A percentile compares a stretch with the other conserved stretches of the same genome.
Evolutionary conservation across 805 yeast genomes (phyloP).

Genomic region (Starmerella apicola): DNA sequence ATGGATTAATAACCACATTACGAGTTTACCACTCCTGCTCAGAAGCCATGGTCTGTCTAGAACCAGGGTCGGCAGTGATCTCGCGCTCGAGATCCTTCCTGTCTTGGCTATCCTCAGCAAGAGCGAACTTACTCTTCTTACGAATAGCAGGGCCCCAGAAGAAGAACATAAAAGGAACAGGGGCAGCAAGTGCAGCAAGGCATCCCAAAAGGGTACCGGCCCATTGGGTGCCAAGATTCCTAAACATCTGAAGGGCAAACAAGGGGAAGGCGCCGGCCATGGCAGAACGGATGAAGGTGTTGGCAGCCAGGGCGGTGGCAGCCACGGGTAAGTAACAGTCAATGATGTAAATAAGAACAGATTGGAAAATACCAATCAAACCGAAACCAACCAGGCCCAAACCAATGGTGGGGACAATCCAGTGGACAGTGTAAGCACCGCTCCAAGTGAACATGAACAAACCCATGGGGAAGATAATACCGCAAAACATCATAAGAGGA

Average conservation of each 20-base stretch:
- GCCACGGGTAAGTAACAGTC: conserved; percentile 47
- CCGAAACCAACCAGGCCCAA: conserved; percentile 43
- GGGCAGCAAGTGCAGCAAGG: conserved; percentile 36
- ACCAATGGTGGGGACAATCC: conserved; percentile 49
- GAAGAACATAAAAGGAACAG: conserved; percentile 46
- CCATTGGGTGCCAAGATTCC: conserved; percentile 40
- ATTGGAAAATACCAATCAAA: conserved; percentile 44
- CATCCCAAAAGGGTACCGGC: conserved; percentile 45
- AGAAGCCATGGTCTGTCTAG: conserved; percentile 2
- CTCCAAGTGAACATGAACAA: conserved; percentile 83
- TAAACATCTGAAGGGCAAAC: conserved; percentile 43
- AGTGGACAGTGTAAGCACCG: conserved; percentile 62
- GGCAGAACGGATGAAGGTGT: conserved; percentile 45
- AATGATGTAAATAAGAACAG: conserved; percentile 47
- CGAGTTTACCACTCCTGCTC: conserved; percentile 1
- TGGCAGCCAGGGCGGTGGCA: conserved; percentile 55
- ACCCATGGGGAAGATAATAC: conserved; percentile 61
- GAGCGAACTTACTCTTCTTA: conserved; percentile 18
- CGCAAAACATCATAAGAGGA: conserved; percentile 63
- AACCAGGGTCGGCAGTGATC: conserved; percentile 16
- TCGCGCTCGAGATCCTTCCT: conserved; percentile 11
- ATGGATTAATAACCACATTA: too few relatives aligned
- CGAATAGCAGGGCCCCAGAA: conserved; percentile 33
- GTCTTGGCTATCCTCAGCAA: conserved; percentile 13
- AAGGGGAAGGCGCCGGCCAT: conserved; percentile 54